Base-by-base conservation (phyloP, 768 basidiomycete genomes). In the Termitomyces sp. region DNA sequence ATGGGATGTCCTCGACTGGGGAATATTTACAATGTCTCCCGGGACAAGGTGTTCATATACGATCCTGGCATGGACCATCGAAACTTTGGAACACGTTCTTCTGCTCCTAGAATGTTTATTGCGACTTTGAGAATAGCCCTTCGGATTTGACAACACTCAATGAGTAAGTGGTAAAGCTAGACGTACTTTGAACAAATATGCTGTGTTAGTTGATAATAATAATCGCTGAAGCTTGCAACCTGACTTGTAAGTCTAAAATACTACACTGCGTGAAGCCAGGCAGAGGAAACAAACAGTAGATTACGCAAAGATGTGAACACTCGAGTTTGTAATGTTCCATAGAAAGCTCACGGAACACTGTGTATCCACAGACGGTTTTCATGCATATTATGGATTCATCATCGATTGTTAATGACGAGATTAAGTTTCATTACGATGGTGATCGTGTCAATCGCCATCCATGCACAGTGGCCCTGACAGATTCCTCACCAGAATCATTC, bases 401-500 rank as follows among this genome's bases (percentile, higher is more conserved):
- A 5, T 10, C 12, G n/a, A n/a, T n/a, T n/a, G n/a, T n/a, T n/a
- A n/a, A 31, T n/a, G 16, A n/a, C 18, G 1, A n/a, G 6, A 15
- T 33, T 22, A 34, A 1, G 13, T 51, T 39, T 39, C 18, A 20
- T 8, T 28, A n/a, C 18, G 36, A 8, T 28, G 26, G 10, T 26
- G 31, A 29, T 42, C 52, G 36, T 42, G 46, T 81, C 61, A 93
- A 70, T 54, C 72, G 76, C 91, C 91, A 94, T 2, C 94, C 94
- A 65, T 93, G 88, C 1, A 97, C 94, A 0, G 88, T 92, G 7
- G 87, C 81, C 24, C 94, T 79, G 8, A 94, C 77, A 7, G 80
- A 79, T 61, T 84, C 86, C 54, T 90, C 89, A 9, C 94, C 94
- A 1, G 83, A 72, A 72, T 97, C 94, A 4, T 93, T 84, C 0